A percentile compares a stretch with the other conserved stretches of the same genome.
phyloP scores from a whole-genome alignment of 2,329 filamentous ascomycete species.

The Exophiala phaeomuriformis region DNA sequence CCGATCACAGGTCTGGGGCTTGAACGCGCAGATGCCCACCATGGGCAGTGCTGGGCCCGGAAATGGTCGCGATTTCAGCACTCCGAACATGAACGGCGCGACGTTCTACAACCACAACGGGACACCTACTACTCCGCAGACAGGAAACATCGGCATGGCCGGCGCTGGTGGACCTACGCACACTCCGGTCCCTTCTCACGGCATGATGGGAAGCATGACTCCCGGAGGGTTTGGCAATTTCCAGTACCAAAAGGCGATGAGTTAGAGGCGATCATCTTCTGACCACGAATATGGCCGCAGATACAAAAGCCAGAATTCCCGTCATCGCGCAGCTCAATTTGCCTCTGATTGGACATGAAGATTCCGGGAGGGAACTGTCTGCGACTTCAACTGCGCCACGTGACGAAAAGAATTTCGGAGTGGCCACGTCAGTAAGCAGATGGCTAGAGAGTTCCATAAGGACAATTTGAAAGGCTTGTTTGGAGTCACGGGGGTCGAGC shows the following conservation, averaged over 20 bases:
- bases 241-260: conserved; percentile 28
- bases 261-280: conserved; percentile 16
- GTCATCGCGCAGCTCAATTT: neutral
- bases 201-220: conserved; percentile 63
- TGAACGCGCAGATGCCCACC: conserved; percentile 64
- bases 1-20: conserved; percentile 84
- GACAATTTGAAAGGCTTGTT: no score
- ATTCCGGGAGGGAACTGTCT: neutral
- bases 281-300: neutral
- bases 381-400: no score
- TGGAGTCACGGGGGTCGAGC: no score
- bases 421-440: no score
- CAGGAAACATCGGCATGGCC: conserved; percentile 45
- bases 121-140: conserved; percentile 62
- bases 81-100: conserved; percentile 49
- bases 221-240: conserved; percentile 75
- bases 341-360: neutral
- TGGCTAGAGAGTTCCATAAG: no score
- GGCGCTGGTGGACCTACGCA: conserved; percentile 28
- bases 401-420: no score
- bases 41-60: conserved; percentile 36
- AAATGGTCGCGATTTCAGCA: conserved; percentile 27
- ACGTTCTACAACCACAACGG: conserved; percentile 42
- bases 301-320: neutral
- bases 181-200: conserved; percentile 39